Evolutionary conservation across 2,329 filamentous ascomycete species (phyloP), one percentile per base, ranked within the genome.

Genomic region (Claviceps digitariae): DNA sequence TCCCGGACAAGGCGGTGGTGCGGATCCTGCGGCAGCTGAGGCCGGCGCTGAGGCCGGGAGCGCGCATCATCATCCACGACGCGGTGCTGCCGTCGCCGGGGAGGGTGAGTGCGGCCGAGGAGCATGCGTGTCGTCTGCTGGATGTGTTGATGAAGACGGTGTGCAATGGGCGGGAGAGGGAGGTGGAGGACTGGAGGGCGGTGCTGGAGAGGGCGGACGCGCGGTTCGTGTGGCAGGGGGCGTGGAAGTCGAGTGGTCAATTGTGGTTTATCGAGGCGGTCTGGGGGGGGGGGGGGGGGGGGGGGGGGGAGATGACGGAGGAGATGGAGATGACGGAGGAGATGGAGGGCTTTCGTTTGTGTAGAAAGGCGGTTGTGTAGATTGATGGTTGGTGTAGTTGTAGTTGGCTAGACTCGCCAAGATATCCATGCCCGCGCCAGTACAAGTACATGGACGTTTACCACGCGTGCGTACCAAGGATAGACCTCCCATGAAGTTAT

Each of bases 41-140:
- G 1, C 75, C 76, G 1, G 71, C 74, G 38, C 62, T 80, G 53
- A 72, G 76, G 60, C 69, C 72, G 2, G 71, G 77, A 21, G 69
- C 74, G 15, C 63, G 69, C 46, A 63, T 80, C 34, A 53, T 63
- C 41, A 64, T 68, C 27, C 67, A 68, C 53, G 64, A 68, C 54
- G 63, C 69, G 51, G 69, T 69, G 49, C 54, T 73, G 1, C 61
- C 63, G 1, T 61, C 64, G 36, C 62, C 65, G 0, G 65, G 64
- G 0, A 53, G 55, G 5, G 61, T 70, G 52, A 58, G 57, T 15
- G 52, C 59, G 1, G 63, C 63, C 58, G 69, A 72, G 53, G 69
- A 72, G 57, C 68, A 65, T 53, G 64, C 67, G 48, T 66, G 71
- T 21, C 58, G 66, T 3, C 66, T 65, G 10, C 71, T 74, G 67